phyloP scores from a whole-genome alignment of 176 grass and related monocot species.

The Secale cereale region DNA sequence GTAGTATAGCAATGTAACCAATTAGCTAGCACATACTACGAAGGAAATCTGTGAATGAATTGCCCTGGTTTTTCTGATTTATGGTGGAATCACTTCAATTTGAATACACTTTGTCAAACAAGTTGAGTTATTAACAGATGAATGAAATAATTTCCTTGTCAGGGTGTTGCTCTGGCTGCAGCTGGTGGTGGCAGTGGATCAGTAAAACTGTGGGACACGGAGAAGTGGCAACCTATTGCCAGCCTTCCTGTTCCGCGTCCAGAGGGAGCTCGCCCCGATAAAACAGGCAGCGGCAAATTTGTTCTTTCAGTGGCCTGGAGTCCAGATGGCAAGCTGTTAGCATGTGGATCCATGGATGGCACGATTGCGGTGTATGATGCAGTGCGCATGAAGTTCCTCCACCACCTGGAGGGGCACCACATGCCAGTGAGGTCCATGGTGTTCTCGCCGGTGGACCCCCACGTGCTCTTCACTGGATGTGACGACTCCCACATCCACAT shows the following conservation, averaged over 20 bases:
- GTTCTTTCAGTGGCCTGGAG: conserved; percentile 89
- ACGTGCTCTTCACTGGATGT: conserved; percentile 72
- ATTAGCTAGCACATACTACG: not conserved
- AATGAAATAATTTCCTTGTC: not conserved
- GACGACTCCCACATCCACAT: conserved; percentile 91
- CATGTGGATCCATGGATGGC: conserved; percentile 83
- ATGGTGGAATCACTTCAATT: not conserved
- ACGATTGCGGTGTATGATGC: conserved; percentile 69
- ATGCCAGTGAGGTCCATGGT: conserved; percentile 87
- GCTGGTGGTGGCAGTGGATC: conserved; percentile 84
- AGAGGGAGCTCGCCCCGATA: conserved; percentile 65
- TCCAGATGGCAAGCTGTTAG: conserved; percentile 72
- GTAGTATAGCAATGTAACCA: not conserved
- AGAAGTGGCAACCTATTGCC: conserved; percentile 61
- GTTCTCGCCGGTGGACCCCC: conserved; percentile 81
- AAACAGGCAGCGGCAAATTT: conserved; percentile 69
- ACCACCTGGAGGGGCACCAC: conserved; percentile 86
- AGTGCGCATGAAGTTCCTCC: conserved; percentile 73
- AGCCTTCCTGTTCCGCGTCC: conserved; percentile 64
- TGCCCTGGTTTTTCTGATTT: not conserved
- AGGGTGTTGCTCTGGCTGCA: conserved; percentile 85
- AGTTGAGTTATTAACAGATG: not conserved
- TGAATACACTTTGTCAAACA: not conserved
- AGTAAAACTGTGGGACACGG: conserved; percentile 86
- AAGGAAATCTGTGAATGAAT: not conserved